phyloP scores from a whole-genome alignment of 2,329 filamentous ascomycete genomes.

The Biscogniauxia mediterranea region DNA sequence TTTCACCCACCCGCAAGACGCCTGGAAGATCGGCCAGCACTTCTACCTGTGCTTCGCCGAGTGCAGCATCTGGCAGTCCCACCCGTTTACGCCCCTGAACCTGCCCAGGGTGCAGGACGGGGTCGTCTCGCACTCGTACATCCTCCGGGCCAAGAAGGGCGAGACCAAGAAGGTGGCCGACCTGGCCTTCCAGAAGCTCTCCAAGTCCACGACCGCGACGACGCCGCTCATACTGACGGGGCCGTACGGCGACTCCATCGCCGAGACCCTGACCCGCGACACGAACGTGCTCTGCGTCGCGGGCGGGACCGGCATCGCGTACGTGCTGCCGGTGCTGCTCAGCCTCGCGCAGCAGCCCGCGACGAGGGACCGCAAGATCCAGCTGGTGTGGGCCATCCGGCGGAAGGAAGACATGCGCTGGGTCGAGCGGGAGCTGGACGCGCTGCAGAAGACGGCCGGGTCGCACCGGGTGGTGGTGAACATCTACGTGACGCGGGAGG shows the following conservation, averaged over 20 bases:
- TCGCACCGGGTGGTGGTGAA: constrained; percentile 47
- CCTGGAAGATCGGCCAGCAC: constrained; percentile 68
- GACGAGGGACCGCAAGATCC: constrained; percentile 44
- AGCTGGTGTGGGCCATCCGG: constrained; percentile 66
- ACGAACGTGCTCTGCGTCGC: constrained; percentile 53
- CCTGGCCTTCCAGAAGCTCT: constrained; percentile 40
- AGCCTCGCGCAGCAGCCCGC: constrained; percentile 31
- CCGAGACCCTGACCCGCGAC: constrained; percentile 39
- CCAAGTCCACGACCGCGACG: constrained; percentile 31
- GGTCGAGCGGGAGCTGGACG: constrained; percentile 55
- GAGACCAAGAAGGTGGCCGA: constrained; percentile 57
- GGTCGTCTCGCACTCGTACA: constrained; percentile 51
- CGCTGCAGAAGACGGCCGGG: constrained; percentile 41
- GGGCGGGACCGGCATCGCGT: constrained; percentile 59
- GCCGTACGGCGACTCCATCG: constrained; percentile 57
- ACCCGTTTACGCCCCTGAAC: constrained; percentile 66
- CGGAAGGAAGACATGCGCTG: constrained; percentile 54
- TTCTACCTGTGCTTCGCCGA: constrained; percentile 69
- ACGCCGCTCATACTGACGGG: constrained; percentile 61
- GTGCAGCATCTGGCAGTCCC: constrained; percentile 67
- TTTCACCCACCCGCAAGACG: constrained; percentile 57
- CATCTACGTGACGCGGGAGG: constrained; percentile 59
- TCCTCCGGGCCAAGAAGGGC: constrained; percentile 56
- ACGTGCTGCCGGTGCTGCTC: constrained; percentile 52
- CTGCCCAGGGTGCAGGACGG: constrained; percentile 43